Evolutionary conservation across 345 rosid genomes (phyloP).

Genomic region (Brassica rapa): DNA sequence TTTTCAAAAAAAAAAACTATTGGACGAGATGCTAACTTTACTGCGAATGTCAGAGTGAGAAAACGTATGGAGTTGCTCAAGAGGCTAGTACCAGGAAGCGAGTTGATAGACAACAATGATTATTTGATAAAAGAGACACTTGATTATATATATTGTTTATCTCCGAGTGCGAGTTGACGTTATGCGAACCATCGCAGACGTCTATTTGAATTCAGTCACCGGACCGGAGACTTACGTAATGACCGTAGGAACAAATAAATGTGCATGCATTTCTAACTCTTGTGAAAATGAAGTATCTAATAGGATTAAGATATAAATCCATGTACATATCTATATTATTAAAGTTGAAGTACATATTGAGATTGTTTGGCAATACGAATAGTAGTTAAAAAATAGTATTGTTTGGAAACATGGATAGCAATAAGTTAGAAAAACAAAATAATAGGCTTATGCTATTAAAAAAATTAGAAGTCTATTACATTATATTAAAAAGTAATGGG

Average conservation of each 20-base stretch:
- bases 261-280: conserved; percentile 16
- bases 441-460: no score
- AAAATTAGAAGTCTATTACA: no score
- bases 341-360: no score
- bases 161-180: conserved; percentile 79
- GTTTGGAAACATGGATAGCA: no score
- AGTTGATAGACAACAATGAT: conserved; percentile 50
- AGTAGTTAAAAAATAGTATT: no score
- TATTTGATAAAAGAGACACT: conserved; percentile 76
- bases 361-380: no score
- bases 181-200: conserved; percentile 56
- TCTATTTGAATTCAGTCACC: conserved; percentile 7
- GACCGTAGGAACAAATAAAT: conserved; percentile 4
- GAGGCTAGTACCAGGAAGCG: conserved; percentile 72
- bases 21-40: conserved; percentile 19
- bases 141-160: conserved; percentile 71
- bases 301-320: not conserved
- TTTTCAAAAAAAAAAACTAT: not conserved
- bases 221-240: not conserved
- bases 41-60: conserved; percentile 50
- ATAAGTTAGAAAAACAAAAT: no score
- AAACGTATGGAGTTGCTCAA: conserved; percentile 63
- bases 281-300: conserved; percentile 24
- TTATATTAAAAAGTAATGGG: no score
- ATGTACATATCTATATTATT: no score